phyloP scores from a whole-genome alignment of 2,329 filamentous ascomycete species.

The Diaporthe sp. region DNA sequence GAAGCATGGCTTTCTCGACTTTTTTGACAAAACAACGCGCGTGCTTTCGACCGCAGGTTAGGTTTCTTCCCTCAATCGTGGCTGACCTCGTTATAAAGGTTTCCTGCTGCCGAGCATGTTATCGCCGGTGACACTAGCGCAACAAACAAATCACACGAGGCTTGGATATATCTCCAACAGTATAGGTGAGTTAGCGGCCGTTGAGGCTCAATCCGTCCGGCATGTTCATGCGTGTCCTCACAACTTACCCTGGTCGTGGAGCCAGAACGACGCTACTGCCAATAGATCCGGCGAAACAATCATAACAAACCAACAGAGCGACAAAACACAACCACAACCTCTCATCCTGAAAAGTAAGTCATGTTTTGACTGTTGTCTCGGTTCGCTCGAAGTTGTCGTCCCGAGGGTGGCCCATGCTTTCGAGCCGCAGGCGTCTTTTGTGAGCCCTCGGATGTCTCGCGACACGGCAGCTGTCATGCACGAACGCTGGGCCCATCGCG shows the following conservation, averaged over 20 bases:
- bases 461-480: conserved; percentile 32
- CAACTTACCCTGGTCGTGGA: neutral
- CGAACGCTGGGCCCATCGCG: conserved; percentile 7
- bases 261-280: conserved; percentile 10
- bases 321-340: neutral
- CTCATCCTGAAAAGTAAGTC: neutral
- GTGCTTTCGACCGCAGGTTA: neutral
- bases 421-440: conserved; percentile 32
- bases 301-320: neutral
- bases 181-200: conserved; percentile 17
- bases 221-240: conserved; percentile 13
- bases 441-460: conserved; percentile 34
- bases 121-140: neutral
- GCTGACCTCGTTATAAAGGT: neutral
- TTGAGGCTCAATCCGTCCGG: conserved; percentile 19
- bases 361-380: too few relatives aligned
- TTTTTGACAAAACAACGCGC: too few relatives aligned
- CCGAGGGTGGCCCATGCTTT: conserved; percentile 27
- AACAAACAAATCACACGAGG: conserved; percentile 15
- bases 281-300: neutral
- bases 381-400: conserved; percentile 11
- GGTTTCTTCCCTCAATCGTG: neutral
- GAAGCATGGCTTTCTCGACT: neutral
- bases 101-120: neutral
- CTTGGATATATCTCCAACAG: conserved; percentile 10